phyloP scores from a whole-genome alignment of 225 moss, liverwort and hornwort species.

The Asterella californica region DNA sequence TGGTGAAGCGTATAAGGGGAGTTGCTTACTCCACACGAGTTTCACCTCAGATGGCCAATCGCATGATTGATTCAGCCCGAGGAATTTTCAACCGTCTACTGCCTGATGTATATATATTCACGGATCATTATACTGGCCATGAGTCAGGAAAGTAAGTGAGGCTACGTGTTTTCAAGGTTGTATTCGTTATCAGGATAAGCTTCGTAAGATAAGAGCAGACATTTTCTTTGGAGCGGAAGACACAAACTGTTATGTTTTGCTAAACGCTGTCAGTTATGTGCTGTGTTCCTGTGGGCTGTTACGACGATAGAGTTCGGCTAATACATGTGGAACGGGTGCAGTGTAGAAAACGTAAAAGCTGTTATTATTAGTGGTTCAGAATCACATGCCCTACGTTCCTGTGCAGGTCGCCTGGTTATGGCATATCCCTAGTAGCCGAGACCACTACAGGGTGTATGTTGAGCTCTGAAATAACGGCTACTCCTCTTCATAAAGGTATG shows the following conservation, averaged over 20 bases:
- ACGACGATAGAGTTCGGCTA: background rate
- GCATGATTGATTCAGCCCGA: conserved; percentile 90
- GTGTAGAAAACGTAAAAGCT: background rate
- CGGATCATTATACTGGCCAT: conserved; percentile 75
- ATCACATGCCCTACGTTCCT: background rate
- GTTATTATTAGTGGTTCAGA: background rate
- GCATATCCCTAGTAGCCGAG: conserved; percentile 88
- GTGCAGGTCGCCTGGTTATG: conserved; percentile 83
- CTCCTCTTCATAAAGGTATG: conserved; percentile 28
- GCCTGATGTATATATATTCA: conserved; percentile 87
- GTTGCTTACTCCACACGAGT: conserved; percentile 94
- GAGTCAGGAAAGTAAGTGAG: conserved; percentile 69
- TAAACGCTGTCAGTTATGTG: background rate
- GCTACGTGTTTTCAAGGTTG: background rate
- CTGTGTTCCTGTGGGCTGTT: background rate
- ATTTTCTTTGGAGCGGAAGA: background rate
- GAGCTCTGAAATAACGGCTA: conserved; percentile 66
- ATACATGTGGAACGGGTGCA: background rate
- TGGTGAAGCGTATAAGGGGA: conserved; percentile 94
- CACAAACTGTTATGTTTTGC: no score
- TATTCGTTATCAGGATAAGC: background rate
- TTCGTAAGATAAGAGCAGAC: background rate
- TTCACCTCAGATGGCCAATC: conserved; percentile 94
- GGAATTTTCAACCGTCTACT: conserved; percentile 71
- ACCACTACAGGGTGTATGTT: conserved; percentile 78